Base-by-base conservation (phyloP, 352 stramenopile species). In the Phytophthora cactorum region DNA sequence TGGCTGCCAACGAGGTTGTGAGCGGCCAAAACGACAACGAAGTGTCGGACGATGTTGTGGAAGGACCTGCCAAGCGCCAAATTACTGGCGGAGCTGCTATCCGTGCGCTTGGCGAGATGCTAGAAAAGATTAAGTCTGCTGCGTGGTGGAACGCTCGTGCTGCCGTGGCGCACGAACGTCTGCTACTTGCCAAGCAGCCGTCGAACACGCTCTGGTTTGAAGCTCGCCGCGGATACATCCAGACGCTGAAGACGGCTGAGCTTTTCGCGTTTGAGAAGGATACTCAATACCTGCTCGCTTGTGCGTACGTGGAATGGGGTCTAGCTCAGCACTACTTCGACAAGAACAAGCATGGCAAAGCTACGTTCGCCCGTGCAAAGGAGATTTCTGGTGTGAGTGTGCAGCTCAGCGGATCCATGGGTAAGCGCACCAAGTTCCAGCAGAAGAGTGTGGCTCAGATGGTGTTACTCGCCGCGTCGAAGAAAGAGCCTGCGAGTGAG, bases 381-480 rank as follows among this genome's bases (percentile, higher is more conserved):
- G 76, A 90, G 36, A 76, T 88, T 28, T 96, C 82, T 28, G 86
- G 89, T 28, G 72, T 99, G 17, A 79, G 71, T 36, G 86, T 97
- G 2, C 72, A 97, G 63, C 77, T 99, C 31, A 98, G 89, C 17
- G 97, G 96, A 14, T 95, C 90, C 3, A 73, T 98, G 68, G 97
- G 97, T 38, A 98, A 97, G 73, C 85, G 95, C 51, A 99, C 96
- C 41, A 99, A 99, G 72, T 99, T 92, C 73, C 96, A 99, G 71
- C 78, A 90, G 66, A 95, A 97, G 53, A 88, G 84, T 57, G 90
- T 92, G 10, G 90, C 96, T 60, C 95, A 98, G 66, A 91, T 96
- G 82, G 78, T 95, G 55, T 74, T 95, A 17, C 78, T 92, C 12
- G 86, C 84, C 1, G 79, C 78, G 31, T 91, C 84, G 31, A 90